A percentile compares a stretch with the other conserved stretches of the same genome.
These are phyloP conservation scores for Salicornia ramosissima DNA, from an alignment of 148 eudicot species.

Conservation along the genomic window DNA sequence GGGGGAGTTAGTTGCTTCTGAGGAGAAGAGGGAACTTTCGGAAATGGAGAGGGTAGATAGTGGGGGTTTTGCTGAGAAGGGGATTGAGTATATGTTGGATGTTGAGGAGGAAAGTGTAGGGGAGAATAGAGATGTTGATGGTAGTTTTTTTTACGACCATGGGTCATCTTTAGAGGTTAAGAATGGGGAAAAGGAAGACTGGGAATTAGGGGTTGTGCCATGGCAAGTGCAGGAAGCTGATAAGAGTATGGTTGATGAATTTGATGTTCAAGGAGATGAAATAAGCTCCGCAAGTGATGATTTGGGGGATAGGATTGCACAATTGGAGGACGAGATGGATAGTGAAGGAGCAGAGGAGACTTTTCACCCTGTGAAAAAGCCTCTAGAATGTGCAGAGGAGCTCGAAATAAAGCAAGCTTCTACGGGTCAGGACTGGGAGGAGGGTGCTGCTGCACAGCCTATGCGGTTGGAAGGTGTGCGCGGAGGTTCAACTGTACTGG, in stretches of 20 bases:
- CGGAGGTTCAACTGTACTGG: constrained; percentile 64
- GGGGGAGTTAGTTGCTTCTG: background rate
- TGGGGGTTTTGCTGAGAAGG: background rate
- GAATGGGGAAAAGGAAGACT: constrained; percentile 17
- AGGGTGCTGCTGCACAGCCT: constrained; percentile 87
- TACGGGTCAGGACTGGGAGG: constrained; percentile 68
- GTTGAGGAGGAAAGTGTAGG: background rate
- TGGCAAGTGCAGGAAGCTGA: constrained; percentile 24
- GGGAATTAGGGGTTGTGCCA: constrained; percentile 17
- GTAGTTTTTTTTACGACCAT: too few relatives aligned
- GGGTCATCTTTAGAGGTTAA: constrained; percentile 8
- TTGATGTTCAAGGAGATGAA: constrained; percentile 15
- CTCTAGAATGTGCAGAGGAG: constrained; percentile 80
- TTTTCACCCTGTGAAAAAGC: constrained; percentile 32
- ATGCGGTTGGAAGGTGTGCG: constrained; percentile 92
- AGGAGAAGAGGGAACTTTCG: background rate
- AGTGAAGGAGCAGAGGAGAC: constrained; percentile 37
- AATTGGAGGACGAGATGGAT: constrained; percentile 37
- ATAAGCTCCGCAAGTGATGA: constrained; percentile 35
- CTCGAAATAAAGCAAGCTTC: constrained; percentile 77
- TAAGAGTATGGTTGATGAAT: constrained; percentile 24
- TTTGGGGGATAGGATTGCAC: constrained; percentile 35
- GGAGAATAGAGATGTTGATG: constrained; percentile 11
- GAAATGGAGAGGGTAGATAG: constrained; percentile 8
- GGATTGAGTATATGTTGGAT: background rate